These are phyloP conservation scores for Alternaria arbusti DNA, from an alignment of 2,329 filamentous ascomycete species.

Conservation along the genomic window DNA sequence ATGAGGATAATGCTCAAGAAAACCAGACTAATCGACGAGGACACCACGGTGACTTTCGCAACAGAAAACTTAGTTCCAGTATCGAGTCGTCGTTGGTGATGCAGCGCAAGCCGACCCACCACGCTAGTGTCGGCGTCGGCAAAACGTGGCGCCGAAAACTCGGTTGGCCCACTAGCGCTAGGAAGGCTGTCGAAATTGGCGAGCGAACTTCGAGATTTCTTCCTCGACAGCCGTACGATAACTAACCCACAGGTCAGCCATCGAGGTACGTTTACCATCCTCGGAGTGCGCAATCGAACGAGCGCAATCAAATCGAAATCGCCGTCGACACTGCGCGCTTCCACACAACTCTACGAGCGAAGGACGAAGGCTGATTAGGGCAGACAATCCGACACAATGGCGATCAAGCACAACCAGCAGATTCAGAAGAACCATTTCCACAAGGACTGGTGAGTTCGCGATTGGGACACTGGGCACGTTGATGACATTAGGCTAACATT, in stretches of 20 bases:
- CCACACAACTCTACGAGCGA: not conserved
- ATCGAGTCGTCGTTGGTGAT: not conserved
- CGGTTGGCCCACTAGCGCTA: constrained; percentile 20
- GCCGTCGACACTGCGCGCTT: not conserved
- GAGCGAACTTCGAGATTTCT: constrained; percentile 19
- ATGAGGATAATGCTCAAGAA: not conserved
- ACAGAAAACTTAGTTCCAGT: not conserved
- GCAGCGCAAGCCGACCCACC: constrained; percentile 10
- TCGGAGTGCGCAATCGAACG: not conserved
- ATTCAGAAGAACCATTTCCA: constrained; percentile 82
- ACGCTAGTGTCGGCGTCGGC: constrained; percentile 26
- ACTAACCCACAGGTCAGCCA: constrained; percentile 44
- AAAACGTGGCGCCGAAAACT: constrained; percentile 21
- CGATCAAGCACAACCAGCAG: constrained; percentile 99
- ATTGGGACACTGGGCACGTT: not conserved
- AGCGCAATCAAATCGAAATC: constrained; percentile 17
- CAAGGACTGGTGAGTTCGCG: constrained; percentile 65
- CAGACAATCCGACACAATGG: constrained; percentile 56
- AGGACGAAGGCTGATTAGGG: constrained; percentile 4
- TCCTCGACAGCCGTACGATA: constrained; percentile 25
- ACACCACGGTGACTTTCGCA: not conserved
- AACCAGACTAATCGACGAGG: not conserved
- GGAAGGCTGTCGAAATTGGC: constrained; percentile 17
- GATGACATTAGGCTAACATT: constrained; percentile 28
- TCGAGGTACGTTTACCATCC: constrained; percentile 32